Evolutionary conservation across 805 yeast genomes (phyloP).

Genomic region (Yueomyces sp.): DNA sequence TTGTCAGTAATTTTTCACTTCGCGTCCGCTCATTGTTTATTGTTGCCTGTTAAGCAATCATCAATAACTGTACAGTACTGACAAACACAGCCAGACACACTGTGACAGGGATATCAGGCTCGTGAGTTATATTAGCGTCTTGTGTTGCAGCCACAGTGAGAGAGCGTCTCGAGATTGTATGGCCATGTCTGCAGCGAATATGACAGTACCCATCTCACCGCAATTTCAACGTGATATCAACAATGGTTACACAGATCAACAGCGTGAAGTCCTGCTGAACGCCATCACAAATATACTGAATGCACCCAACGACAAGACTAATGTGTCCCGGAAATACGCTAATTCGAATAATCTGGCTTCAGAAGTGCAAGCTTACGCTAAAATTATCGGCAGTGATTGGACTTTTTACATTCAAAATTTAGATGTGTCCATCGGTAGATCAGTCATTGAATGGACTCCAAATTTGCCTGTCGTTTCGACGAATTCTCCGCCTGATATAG

Average conservation of each 20-base stretch:
- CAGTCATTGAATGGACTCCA: constrained; percentile 31
- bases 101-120: no score
- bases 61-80: no score
- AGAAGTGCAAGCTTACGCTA: constrained; percentile 96
- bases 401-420: constrained; percentile 81
- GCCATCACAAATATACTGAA: constrained; percentile 59
- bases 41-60: no score
- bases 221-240: background rate
- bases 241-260: constrained; percentile 10
- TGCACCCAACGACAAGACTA: constrained; percentile 61
- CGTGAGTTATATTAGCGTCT: no score
- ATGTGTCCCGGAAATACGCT: constrained; percentile 58
- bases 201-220: background rate
- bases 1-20: no score
- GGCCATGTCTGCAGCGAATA: background rate
- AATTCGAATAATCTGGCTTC: constrained; percentile 51
- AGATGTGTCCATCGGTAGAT: constrained; percentile 73
- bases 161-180: background rate
- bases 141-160: background rate
- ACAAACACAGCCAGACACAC: no score
- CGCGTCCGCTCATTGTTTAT: no score
- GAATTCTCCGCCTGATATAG: constrained; percentile 40
- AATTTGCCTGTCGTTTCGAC: background rate
- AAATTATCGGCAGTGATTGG: constrained; percentile 88
- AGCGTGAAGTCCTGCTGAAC: constrained; percentile 45